These are phyloP conservation scores for Solanum tacnaense DNA, from an alignment of 257 asterid species.

Conservation along the genomic window DNA sequence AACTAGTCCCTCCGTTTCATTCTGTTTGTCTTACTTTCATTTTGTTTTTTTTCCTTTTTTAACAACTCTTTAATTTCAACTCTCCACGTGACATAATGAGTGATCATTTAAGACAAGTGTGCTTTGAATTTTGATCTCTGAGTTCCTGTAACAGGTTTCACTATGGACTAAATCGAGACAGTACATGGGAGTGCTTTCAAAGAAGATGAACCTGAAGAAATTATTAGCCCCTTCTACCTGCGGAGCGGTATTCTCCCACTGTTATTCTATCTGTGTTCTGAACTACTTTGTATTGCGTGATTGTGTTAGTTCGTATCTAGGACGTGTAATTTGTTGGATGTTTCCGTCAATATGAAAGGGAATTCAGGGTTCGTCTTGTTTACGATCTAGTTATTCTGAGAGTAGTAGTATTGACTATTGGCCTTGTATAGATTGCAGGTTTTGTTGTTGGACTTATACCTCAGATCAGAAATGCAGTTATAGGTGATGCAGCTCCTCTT, in stretches of 20 bases:
- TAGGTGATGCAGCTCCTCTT: conserved; percentile 70
- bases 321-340: not conserved
- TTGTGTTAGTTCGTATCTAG: not conserved
- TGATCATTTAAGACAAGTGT: not conserved
- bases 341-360: not conserved
- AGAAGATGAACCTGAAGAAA: conserved; percentile 3
- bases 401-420: not conserved
- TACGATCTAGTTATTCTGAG: not conserved
- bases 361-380: not conserved
- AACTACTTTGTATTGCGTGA: not conserved
- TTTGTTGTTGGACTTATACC: conserved; percentile 66
- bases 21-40: not conserved
- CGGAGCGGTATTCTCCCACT: conserved; percentile 11
- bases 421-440: conserved; percentile 44
- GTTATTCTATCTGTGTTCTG: not conserved
- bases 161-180: conserved; percentile 22
- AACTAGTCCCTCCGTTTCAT: not conserved
- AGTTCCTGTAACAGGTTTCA: conserved; percentile 33
- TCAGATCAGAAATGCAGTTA: conserved; percentile 34
- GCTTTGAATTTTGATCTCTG: not conserved
- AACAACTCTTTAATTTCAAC: not conserved
- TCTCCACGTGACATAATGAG: not conserved
- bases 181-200: not conserved
- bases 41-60: not conserved
- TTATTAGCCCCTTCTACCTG: conserved; percentile 10